phyloP scores from a whole-genome alignment of 78 protist genomes.

The Trichosphaerium sp. region DNA sequence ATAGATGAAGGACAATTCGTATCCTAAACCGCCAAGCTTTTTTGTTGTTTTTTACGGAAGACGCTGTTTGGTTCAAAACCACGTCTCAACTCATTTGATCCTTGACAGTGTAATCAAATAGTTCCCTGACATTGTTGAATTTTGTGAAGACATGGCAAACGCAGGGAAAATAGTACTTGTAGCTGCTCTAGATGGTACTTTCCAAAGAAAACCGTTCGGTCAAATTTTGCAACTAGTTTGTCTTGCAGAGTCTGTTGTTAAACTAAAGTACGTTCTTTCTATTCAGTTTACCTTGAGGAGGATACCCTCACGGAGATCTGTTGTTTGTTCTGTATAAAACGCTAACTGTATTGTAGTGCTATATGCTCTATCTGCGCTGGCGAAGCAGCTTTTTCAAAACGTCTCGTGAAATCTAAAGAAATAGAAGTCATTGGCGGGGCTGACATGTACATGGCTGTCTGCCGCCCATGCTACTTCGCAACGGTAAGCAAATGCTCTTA shows the following conservation, averaged over 20 bases:
- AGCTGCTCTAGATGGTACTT: conserved; percentile 78
- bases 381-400: conserved; percentile 69
- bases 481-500: too few species aligned
- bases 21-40: neutral
- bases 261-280: conserved; percentile 74
- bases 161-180: conserved; percentile 78
- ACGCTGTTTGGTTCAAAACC: too few species aligned
- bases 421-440: conserved; percentile 79
- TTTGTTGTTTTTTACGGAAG: neutral
- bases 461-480: conserved; percentile 70
- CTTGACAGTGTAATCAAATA: neutral
- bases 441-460: conserved; percentile 75
- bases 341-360: too few species aligned
- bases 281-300: neutral
- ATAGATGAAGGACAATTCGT: conserved; percentile 88
- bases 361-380: conserved; percentile 13
- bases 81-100: neutral
- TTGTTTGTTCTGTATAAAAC: too few species aligned
- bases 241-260: conserved; percentile 60
- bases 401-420: conserved; percentile 37
- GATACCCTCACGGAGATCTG: too few species aligned
- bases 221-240: conserved; percentile 57
- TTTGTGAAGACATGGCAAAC: conserved; percentile 64
- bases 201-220: conserved; percentile 61
- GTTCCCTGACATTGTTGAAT: conserved; percentile 74